phyloP scores from a whole-genome alignment of 2,329 filamentous ascomycete genomes.

The Clathrospora elynae region DNA sequence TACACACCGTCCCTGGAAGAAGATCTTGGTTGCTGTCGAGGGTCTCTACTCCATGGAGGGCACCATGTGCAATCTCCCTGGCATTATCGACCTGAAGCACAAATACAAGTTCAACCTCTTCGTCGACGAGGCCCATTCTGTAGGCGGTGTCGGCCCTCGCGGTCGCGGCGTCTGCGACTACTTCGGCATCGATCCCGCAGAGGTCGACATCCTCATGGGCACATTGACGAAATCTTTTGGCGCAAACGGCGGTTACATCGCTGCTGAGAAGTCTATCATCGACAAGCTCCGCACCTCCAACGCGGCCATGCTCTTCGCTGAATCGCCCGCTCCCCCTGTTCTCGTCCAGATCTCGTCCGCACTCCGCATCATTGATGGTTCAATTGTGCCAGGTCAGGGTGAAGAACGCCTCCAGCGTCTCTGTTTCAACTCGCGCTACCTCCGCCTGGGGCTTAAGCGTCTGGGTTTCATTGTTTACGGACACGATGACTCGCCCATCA shows the following conservation, averaged over 20 bases:
- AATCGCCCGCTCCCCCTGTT: constrained; percentile 84
- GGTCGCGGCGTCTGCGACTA: constrained; percentile 97
- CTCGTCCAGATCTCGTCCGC: constrained; percentile 89
- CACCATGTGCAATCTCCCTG: constrained; percentile 97
- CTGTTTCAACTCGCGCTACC: constrained; percentile 97
- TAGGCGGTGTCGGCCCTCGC: constrained; percentile 85
- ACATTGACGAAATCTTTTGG: constrained; percentile 98
- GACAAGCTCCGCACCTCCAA: constrained; percentile 89
- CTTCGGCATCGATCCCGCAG: constrained; percentile 84
- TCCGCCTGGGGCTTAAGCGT: constrained; percentile 95
- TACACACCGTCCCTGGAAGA: constrained; percentile 99
- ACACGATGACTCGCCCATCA: constrained; percentile 96
- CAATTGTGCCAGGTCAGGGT: constrained; percentile 85
- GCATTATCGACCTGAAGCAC: constrained; percentile 82
- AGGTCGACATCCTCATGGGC: constrained; percentile 96
- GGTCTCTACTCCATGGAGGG: constrained; percentile 99
- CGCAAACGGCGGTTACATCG: constrained; percentile 95
- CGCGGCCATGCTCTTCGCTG: constrained; percentile 82
- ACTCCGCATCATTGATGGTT: constrained; percentile 85
- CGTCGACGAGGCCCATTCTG: constrained; percentile 93
- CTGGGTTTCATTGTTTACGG: constrained; percentile 96
- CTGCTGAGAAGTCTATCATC: constrained; percentile 86
- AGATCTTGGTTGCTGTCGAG: constrained; percentile 95
- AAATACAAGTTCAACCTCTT: constrained; percentile 98
- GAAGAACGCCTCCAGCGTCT: constrained; percentile 94